Evolutionary conservation across 495 filamentous ascomycete species (phyloP).

Genomic region (Penicillium mononematosum): DNA sequence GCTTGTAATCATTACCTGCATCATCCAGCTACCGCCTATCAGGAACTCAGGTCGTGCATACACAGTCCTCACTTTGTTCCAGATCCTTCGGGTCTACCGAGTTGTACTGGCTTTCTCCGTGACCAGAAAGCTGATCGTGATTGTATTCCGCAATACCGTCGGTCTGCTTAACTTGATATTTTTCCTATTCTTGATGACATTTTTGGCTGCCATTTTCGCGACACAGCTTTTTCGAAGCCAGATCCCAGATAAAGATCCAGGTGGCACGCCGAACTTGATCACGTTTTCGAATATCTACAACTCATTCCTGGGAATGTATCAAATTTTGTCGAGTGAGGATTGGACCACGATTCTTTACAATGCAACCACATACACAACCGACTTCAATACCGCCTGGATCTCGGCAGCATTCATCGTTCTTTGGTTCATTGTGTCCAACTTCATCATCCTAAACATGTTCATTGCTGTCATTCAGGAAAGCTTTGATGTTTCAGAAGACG

Average conservation of each 20-base stretch:
- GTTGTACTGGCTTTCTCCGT: constrained; percentile 86
- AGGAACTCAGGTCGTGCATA: constrained; percentile 74
- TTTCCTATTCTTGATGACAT: constrained; percentile 94
- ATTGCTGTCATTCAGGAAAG: constrained; percentile 99
- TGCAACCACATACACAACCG: constrained; percentile 63
- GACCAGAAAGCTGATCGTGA: constrained; percentile 76
- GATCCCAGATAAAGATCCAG: constrained; percentile 58
- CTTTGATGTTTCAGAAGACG: constrained; percentile 98
- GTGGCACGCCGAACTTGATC: constrained; percentile 57
- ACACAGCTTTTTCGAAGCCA: constrained; percentile 90
- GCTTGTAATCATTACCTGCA: constrained; percentile 73
- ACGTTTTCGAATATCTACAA: constrained; percentile 92
- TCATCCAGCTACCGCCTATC: constrained; percentile 85
- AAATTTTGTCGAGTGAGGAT: constrained; percentile 94
- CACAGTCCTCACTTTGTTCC: constrained; percentile 88
- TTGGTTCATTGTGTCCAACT: constrained; percentile 94
- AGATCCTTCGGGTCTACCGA: constrained; percentile 88
- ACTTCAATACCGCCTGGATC: constrained; percentile 79
- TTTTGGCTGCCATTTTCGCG: constrained; percentile 89
- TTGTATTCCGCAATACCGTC: constrained; percentile 87
- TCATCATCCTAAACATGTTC: constrained; percentile 99
- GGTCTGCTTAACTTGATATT: constrained; percentile 93
- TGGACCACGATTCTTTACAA: constrained; percentile 90
- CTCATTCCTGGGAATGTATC: constrained; percentile 96
- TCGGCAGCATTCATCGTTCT: constrained; percentile 87